These are phyloP conservation scores for Rhizopogon vesiculosus DNA, from an alignment of 768 basidiomycete genomes.

Conservation along the genomic window DNA sequence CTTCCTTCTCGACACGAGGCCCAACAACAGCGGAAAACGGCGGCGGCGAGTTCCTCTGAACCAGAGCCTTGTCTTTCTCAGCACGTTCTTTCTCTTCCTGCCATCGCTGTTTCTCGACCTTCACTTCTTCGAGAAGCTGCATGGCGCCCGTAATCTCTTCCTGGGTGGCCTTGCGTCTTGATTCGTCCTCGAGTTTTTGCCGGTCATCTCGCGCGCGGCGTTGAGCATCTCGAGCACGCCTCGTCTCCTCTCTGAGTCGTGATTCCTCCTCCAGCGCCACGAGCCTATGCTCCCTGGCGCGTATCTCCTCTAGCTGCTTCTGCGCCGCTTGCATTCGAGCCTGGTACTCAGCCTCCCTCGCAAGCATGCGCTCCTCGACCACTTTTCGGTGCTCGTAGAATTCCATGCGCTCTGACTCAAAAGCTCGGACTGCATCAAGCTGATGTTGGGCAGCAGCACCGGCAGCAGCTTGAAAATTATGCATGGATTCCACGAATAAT, in stretches of 20 bases:
- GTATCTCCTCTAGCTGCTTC: constrained; percentile 13
- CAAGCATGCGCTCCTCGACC: constrained; percentile 16
- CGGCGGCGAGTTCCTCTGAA: neutral
- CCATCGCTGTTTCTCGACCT: constrained; percentile 3
- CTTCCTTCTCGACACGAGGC: constrained; percentile 7
- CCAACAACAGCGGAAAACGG: neutral
- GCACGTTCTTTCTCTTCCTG: neutral
- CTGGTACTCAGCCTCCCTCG: constrained; percentile 14
- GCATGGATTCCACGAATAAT: constrained; percentile 8
- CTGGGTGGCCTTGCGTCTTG: constrained; percentile 10
- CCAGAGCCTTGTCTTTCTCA: neutral
- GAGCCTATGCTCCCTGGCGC: constrained; percentile 13
- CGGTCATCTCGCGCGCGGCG: constrained; percentile 19
- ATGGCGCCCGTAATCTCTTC: constrained; percentile 15
- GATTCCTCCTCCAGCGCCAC: constrained; percentile 18
- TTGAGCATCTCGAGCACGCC: constrained; percentile 14
- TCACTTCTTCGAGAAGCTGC: constrained; percentile 13
- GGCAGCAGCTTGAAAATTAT: constrained; percentile 8
- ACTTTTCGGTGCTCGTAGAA: constrained; percentile 16
- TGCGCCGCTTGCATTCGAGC: constrained; percentile 16
- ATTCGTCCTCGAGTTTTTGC: constrained; percentile 10
- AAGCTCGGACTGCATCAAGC: constrained; percentile 10
- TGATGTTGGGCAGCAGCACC: constrained; percentile 9
- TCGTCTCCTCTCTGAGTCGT: constrained; percentile 20
- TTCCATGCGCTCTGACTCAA: constrained; percentile 3